Evolutionary conservation across 495 filamentous ascomycete genomes (phyloP), one percentile per base, ranked within the genome.

Genomic region (Hypoxylon intermedium): DNA sequence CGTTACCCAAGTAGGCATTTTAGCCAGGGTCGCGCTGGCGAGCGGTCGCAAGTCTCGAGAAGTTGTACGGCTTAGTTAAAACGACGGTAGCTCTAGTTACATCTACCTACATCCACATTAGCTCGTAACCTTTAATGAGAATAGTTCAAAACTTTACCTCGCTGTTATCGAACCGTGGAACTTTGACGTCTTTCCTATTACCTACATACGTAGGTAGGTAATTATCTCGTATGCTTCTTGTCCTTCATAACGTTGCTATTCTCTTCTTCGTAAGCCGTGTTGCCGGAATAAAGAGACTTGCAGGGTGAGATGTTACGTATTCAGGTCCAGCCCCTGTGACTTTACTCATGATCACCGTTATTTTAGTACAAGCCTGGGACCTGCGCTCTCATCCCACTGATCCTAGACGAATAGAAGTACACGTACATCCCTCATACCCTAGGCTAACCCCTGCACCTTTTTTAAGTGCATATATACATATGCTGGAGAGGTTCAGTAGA

Each of bases 1-100:
- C 44, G 18, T 36, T n/a, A n/a, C n/a, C 16, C 50, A 58, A 49
- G 18, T 11, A 47, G 13, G 15, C 31, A 56, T 33, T 42, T 41
- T 40, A 18, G 20, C 36, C 20, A 38, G 15, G 36, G 15, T 1
- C 33, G n/a, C 13, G 3, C 15, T 38, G 16, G 36, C 36, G 15
- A 38, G 36, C 18, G 36, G 13, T 16, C 2, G 2, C 13, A 7
- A 26, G 24, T 26, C 24, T 26, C 9, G 36, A 15, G 36, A 15
- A 16, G 13, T 38, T 15, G 3, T 15, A 38, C 18, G 5, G 18
- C 36, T 15, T 38, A 3, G 3, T 38, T 38, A 38, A 38, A 38
- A 38, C 18, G 15, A 38, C 36, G 18, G 36, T 38, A 6, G 11
- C n/a, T 37, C 34, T 37, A 26, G 7, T 7, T 7, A 26, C 3